Evolutionary conservation across 192 early-diverging fungal genomes (phyloP).

Genomic region (Umbelopsis sp.): DNA sequence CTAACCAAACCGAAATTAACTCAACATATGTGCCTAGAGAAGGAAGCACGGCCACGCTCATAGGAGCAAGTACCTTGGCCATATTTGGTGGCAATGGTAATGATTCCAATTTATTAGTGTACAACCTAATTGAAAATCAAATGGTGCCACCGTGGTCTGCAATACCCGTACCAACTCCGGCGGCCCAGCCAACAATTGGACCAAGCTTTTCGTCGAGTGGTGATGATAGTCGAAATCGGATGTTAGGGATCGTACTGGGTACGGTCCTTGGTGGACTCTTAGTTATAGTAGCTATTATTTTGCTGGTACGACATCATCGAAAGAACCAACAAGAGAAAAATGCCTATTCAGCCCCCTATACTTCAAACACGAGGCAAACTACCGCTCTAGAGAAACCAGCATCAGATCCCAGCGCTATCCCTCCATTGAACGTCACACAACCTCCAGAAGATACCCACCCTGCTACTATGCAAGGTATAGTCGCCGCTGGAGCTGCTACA

Average conservation of each 20-base stretch:
- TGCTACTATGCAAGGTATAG: background rate
- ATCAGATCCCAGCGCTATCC: conserved; percentile 1
- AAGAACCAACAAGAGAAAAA: background rate
- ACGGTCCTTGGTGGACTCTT: background rate
- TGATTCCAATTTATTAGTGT: conserved; percentile 18
- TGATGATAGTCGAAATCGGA: background rate
- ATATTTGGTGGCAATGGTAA: conserved; percentile 1
- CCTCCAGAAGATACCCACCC: background rate
- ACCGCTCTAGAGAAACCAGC: background rate
- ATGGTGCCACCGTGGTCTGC: conserved; percentile 10
- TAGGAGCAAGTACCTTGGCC: background rate
- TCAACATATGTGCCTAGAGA: background rate
- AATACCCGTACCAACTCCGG: background rate
- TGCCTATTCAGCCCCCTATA: background rate
- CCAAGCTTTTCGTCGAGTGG: background rate
- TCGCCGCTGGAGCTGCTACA: background rate
- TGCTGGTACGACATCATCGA: background rate
- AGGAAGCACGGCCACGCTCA: background rate
- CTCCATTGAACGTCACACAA: background rate
- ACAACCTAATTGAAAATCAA: conserved; percentile 11
- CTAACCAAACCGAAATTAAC: background rate
- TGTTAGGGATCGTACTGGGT: background rate
- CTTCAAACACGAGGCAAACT: background rate
- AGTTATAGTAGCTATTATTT: background rate
- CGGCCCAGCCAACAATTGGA: background rate